Evolutionary conservation across 2,329 filamentous ascomycete genomes (phyloP), one percentile per base, ranked within the genome.

Genomic region (Amesomyces nigricolor): DNA sequence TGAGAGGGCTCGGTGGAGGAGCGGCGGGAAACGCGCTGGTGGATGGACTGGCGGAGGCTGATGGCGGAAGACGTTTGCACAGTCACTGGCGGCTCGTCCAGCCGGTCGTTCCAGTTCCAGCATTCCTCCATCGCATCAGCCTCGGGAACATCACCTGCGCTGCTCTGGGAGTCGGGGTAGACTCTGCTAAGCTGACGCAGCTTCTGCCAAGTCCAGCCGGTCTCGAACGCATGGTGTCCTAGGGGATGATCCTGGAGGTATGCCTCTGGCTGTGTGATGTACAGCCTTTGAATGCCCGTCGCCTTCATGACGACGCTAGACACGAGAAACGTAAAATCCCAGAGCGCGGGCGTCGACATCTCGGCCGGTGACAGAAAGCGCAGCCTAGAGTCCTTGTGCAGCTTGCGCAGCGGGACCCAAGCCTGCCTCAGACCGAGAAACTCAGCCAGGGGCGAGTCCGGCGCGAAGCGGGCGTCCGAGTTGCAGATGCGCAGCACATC

Each of bases 341-440:
- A 92, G 2, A 84, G 70, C 1, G 83, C 79, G 0, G 87, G 82
- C 0, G 85, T 90, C 38, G 87, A 71, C 82, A 91, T 87, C 67
- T 91, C 88, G 1, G 82, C 75, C 1, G 82, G 83, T 5, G 79
- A 80, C 10, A 91, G 75, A 62, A 91, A 91, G 1, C 83, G 81
- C 6, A 92, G 76, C 26, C 83, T 80, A 0, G 85, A 85, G 55
- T 89, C 86, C 65, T 87, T 89, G 66, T 88, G 82, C 2, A 89
- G 73, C 67, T 91, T 91, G 49, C 88, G 81, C 16, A 92, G 73
- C 5, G 88, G 88, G n/a, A 91, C 78, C 79, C 87, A 89, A 0
- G 80, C 71, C 43, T 86, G 83, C 52, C 80, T 78, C 16, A 91
- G 74, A 5, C 84, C 88, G 17, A 85, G 72, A 51, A 78, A 83